Evolutionary conservation across 306 rosid species (phyloP).

Genomic region (Notholithocarpus densiflorus): DNA sequence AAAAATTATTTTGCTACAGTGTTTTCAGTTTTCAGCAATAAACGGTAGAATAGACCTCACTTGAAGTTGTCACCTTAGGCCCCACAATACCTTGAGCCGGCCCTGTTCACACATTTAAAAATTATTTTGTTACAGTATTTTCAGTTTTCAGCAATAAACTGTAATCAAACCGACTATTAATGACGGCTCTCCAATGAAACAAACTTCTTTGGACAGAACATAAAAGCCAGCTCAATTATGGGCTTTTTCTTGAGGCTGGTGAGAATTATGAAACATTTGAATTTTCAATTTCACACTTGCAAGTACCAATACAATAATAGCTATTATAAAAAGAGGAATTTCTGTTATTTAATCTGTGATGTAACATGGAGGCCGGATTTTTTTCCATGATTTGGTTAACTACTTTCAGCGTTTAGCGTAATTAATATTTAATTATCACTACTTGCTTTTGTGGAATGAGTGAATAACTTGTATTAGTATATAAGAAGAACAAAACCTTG

Average conservation of each 20-base stretch:
- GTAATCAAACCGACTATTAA: too few species aligned
- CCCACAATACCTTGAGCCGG: too few species aligned
- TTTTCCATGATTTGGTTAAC: constrained; percentile 22
- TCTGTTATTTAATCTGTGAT: not conserved
- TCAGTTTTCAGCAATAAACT: too few species aligned
- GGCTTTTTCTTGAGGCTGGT: not conserved
- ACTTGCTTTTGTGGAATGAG: not conserved
- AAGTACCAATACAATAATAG: not conserved
- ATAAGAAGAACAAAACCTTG: constrained; percentile 3
- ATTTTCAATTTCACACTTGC: not conserved
- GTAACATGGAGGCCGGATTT: constrained; percentile 1
- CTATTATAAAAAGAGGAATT: not conserved
- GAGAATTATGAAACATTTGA: not conserved
- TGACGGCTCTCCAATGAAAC: not conserved
- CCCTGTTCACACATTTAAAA: too few species aligned
- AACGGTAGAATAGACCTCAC: too few species aligned
- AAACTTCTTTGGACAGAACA: not conserved
- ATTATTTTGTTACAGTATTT: too few species aligned
- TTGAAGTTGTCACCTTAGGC: too few species aligned
- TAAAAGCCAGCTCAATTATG: not conserved
- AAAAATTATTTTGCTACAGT: too few species aligned
- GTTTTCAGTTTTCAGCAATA: too few species aligned
- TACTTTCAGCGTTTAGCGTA: not conserved
- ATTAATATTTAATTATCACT: not conserved
- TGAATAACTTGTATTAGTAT: not conserved